Percentiles rank a stretch among this genome's conserved stretches.
These are phyloP conservation scores for Arthrobotrys sphaeroides DNA, from an alignment of 2,329 filamentous ascomycete genomes.

Conservation along the genomic window DNA sequence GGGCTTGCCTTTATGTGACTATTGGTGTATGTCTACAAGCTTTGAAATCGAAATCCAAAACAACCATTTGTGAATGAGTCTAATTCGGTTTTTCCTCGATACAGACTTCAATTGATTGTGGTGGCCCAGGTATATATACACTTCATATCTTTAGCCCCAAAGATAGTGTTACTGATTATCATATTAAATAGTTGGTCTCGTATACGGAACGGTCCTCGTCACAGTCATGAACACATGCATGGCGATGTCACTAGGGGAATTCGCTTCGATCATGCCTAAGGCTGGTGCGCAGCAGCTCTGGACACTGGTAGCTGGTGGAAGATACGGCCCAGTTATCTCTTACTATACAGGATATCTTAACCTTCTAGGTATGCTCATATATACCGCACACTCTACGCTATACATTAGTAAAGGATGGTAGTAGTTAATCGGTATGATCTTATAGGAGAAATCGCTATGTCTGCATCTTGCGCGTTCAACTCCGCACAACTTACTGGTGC, in stretches of 20 bases:
- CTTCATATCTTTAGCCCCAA: no score
- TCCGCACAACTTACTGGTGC: conserved; percentile 51
- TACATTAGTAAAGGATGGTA: neutral
- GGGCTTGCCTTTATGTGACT: conserved; percentile 52
- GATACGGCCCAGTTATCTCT: conserved; percentile 46
- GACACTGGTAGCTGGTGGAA: conserved; percentile 42
- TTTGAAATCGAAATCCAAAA: neutral
- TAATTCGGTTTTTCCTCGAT: conserved; percentile 25
- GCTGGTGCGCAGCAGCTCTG: conserved; percentile 51
- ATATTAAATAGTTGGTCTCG: conserved; percentile 28
- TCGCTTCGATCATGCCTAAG: conserved; percentile 53
- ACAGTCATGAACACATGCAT: conserved; percentile 50
- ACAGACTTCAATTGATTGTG: conserved; percentile 53
- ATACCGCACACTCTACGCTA: neutral
- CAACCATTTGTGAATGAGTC: neutral
- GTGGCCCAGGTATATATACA: conserved; percentile 41
- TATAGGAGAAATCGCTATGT: conserved; percentile 52
- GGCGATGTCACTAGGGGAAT: conserved; percentile 49
- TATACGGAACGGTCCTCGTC: conserved; percentile 52
- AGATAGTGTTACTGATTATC: neutral
- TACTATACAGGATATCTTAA: conserved; percentile 53
- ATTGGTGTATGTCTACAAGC: conserved; percentile 47
- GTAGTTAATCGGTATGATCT: neutral
- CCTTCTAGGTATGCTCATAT: conserved; percentile 24
- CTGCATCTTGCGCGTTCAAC: conserved; percentile 52